Percentiles rank a stretch among this genome's conserved stretches.
phyloP scores from a whole-genome alignment of 371 early-diverging fungal species.

The Rhizopus sp. region DNA sequence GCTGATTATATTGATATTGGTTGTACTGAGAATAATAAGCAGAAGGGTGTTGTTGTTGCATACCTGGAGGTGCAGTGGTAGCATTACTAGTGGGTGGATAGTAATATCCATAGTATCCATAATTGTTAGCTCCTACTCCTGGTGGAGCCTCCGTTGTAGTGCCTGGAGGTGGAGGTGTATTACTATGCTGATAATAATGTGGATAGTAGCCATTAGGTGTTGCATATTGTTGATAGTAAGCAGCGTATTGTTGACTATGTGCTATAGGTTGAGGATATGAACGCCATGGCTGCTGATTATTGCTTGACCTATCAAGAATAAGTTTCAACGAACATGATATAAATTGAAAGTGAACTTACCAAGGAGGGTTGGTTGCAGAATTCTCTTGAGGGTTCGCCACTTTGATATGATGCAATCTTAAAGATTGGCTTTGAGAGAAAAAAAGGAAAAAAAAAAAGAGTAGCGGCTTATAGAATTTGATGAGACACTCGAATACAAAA shows the following conservation, averaged over 20 bases:
- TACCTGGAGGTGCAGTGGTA: constrained; percentile 1
- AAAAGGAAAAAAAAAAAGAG: constrained; percentile 6
- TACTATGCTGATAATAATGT: constrained; percentile 32
- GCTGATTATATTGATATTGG: constrained; percentile 16
- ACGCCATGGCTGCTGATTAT: constrained; percentile 24
- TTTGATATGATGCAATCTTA: constrained; percentile 5
- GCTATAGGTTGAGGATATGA: constrained; percentile 17
- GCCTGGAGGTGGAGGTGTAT: constrained; percentile 23
- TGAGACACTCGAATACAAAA: constrained; percentile 10
- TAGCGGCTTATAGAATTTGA: constrained; percentile 5
- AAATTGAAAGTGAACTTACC: constrained; percentile 12
- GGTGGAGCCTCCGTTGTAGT: constrained; percentile 12
- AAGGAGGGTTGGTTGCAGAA: constrained; percentile 23
- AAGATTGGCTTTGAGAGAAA: constrained; percentile 1
- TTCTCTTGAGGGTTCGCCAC: constrained; percentile 32
- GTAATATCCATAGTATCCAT: constrained; percentile 14
- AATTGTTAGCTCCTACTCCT: constrained; percentile 2
- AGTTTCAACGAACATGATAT: not conserved
- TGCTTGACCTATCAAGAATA: constrained; percentile 16
- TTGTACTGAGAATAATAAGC: constrained; percentile 3
- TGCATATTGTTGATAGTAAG: constrained; percentile 25
- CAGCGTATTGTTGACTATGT: constrained; percentile 24
- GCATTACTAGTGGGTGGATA: constrained; percentile 1
- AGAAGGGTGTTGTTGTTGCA: constrained; percentile 6
- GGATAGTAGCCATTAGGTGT: constrained; percentile 32